Percentiles rank a stretch among this genome's conserved stretches.
Conservation (phyloP, 257 asterid species). For the Solanum lycopersicoides region DNA sequence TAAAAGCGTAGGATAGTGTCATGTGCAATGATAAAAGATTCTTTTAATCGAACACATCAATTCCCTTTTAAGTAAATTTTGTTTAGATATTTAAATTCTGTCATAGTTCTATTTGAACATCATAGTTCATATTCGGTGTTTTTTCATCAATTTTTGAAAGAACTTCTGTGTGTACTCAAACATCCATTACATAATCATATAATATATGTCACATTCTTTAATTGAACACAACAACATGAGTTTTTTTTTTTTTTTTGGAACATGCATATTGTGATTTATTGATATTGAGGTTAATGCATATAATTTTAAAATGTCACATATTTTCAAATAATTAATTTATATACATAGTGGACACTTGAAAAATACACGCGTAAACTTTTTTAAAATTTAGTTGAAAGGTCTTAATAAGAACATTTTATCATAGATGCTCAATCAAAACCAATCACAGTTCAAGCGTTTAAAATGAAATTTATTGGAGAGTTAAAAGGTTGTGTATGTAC, state of each 20-base stretch:
- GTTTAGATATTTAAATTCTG: background rate
- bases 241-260: background rate
- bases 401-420: background rate
- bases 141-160: background rate
- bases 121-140: background rate
- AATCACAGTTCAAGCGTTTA: background rate
- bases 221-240: background rate
- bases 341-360: background rate
- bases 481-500: background rate
- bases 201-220: background rate
- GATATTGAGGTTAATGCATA: background rate
- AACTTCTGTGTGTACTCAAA: background rate
- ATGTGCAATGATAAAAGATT: rapidly evolving
- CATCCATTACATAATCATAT: background rate
- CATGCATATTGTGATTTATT: rapidly evolving
- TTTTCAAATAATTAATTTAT: background rate
- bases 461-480: too few species aligned
- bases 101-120: background rate
- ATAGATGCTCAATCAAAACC: background rate
- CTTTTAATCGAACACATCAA: rapidly evolving
- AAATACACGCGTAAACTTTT: background rate
- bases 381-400: background rate
- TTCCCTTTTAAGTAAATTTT: rapidly evolving
- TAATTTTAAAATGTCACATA: background rate
- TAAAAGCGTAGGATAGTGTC: background rate